phyloP scores from a whole-genome alignment of 2,329 filamentous ascomycete genomes.

The Fusarium tanahbumbuense region DNA sequence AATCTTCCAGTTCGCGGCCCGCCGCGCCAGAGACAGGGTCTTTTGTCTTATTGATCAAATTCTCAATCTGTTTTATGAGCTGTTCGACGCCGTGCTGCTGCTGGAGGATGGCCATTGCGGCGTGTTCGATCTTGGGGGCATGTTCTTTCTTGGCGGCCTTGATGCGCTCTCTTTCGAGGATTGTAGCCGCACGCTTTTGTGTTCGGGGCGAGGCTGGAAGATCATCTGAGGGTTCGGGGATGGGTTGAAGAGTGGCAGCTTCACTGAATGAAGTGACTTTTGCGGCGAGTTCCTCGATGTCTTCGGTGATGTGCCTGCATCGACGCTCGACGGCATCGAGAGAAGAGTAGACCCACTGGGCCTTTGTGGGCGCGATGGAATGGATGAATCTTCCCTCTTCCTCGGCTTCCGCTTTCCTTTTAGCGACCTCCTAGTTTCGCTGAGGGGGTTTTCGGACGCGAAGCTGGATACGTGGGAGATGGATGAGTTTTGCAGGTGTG shows the following conservation, averaged over 20 bases:
- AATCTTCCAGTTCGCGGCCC: slow-evolving; percentile 9
- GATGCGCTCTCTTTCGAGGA: slow-evolving; percentile 21
- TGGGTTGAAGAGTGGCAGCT: neutral
- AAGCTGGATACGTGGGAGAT: neutral
- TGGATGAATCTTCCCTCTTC: neutral
- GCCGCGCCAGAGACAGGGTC: slow-evolving; percentile 3
- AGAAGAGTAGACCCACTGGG: slow-evolving; percentile 12
- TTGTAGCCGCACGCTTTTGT: slow-evolving; percentile 5
- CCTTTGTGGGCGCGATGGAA: slow-evolving; percentile 6
- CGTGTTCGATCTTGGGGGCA: neutral
- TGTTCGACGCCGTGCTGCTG: neutral
- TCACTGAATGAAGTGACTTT: slow-evolving; percentile 6
- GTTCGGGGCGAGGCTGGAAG: neutral
- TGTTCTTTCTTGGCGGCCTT: neutral
- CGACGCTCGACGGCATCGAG: slow-evolving; percentile 19
- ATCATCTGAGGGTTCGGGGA: neutral
- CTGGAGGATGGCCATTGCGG: neutral
- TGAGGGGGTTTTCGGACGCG: neutral
- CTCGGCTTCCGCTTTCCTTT: neutral
- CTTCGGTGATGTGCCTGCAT: neutral
- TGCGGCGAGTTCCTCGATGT: neutral
- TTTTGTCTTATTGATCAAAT: neutral
- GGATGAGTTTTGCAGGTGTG: neutral
- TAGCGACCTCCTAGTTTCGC: neutral
- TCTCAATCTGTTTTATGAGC: neutral